Evolutionary conservation across 805 yeast genomes (phyloP), one percentile per base, ranked within the genome.

Genomic region (Ogataea kodamae): DNA sequence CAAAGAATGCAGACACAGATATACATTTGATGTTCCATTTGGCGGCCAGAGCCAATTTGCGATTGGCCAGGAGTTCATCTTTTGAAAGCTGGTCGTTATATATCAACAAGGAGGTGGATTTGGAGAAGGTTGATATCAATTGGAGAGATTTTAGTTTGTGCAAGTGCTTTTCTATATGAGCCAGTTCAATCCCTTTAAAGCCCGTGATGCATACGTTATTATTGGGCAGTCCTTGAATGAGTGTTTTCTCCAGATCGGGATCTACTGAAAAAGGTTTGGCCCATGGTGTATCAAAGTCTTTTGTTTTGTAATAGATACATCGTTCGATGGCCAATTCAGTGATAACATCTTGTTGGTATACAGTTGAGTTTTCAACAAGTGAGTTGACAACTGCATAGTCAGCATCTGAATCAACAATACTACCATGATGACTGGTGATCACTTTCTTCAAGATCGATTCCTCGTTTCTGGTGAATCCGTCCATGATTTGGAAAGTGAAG

Each of bases 81-180:
- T 38, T 33, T 14, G 39, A 30, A 13, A 37, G 22, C 5, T 17
- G 7, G 17, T 49, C 43, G 46, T 74, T 74, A 29, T 71, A 59
- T 1, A 86, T 58, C 22, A 86, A 60, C 5, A 81, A 47, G 38
- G 81, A 82, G 17, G 80, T 59, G 5, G 61, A 59, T 7, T 65
- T 55, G 7, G 69, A 72, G 38, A 85, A 65, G 4, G 70, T 62
- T 2, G 70, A 72, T 31, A 70, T 62, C 40, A 70, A 68, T 22
- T 65, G 65, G 30, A 78, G 71, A 1, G 7, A 5, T 1, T 25
- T 72, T 11, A 82, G 49, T 24, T 71, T 54, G 13, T 62, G 49
- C 26, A 92, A 65, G 42, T 82, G 75, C 14, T 72, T 77, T 13
- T 50, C 58, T 7, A 57, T 14, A 27, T 58, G 62, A 2, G 57